phyloP scores from a whole-genome alignment of 2,329 filamentous ascomycete genomes.

The Penicillium sp. region DNA sequence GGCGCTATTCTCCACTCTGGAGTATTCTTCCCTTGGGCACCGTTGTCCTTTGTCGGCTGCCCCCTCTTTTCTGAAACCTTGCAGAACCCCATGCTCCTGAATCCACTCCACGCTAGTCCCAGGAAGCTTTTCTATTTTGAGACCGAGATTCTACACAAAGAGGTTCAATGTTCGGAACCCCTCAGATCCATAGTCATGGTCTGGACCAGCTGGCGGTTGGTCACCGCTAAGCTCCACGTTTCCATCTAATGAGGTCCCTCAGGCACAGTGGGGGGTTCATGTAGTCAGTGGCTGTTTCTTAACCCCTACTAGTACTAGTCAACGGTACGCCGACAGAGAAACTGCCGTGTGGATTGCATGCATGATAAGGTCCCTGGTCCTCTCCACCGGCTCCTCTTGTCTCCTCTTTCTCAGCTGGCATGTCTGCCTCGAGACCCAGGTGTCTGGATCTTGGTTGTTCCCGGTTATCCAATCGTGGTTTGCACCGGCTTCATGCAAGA shows the following conservation, averaged over 20 bases:
- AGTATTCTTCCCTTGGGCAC: neutral
- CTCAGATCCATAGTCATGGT: neutral
- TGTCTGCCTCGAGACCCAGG: constrained; percentile 30
- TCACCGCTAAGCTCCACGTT: neutral
- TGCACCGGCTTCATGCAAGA: neutral
- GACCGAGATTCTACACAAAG: neutral
- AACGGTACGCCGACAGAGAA: neutral
- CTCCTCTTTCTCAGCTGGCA: constrained; percentile 26
- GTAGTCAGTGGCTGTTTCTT: neutral
- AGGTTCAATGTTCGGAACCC: neutral
- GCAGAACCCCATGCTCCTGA: neutral
- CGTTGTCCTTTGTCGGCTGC: neutral
- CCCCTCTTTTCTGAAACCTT: neutral
- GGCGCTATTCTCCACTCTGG: constrained; percentile 10
- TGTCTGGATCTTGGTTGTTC: constrained; percentile 22
- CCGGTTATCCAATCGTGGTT: constrained; percentile 14
- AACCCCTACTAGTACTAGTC: too few species aligned
- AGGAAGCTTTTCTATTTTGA: neutral
- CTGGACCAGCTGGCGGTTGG: neutral
- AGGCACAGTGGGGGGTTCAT: constrained; percentile 5
- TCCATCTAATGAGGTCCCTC: constrained; percentile 5
- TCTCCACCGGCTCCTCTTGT: neutral
- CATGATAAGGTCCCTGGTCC: neutral
- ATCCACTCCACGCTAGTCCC: neutral
- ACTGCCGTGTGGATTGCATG: neutral